phyloP scores from a whole-genome alignment of 2,329 filamentous ascomycete species.

The Botryotinia convoluta region DNA sequence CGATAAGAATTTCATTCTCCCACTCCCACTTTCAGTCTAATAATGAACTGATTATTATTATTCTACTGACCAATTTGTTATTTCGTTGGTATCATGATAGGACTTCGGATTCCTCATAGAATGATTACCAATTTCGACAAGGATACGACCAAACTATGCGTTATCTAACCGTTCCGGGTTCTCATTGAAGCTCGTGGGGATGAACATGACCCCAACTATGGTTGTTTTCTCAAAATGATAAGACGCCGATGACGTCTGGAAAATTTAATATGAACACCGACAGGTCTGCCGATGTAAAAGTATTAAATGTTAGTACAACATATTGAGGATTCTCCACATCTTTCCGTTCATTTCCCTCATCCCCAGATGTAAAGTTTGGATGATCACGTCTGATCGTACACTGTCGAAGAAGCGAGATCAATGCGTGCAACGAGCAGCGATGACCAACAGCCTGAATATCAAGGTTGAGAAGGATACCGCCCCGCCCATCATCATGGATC shows the following conservation, averaged over 20 bases:
- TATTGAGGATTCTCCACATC: neutral
- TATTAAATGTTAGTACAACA: neutral
- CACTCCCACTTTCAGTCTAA: neutral
- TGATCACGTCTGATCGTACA: neutral
- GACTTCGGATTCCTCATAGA: neutral
- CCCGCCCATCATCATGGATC: neutral
- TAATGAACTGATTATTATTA: neutral
- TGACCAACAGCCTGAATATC: neutral
- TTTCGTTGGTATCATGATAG: neutral
- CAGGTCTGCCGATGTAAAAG: neutral
- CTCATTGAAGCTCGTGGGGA: neutral
- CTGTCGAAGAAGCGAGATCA: neutral
- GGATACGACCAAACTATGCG: neutral
- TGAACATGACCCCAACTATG: neutral
- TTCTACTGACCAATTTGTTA: neutral
- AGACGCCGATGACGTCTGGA: neutral
- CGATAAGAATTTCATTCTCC: neutral
- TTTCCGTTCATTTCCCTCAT: neutral
- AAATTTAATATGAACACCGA: neutral
- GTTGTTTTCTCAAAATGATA: neutral
- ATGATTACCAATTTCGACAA: neutral
- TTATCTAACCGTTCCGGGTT: neutral
- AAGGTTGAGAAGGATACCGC: neutral
- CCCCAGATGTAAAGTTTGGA: neutral
- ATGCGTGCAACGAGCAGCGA: neutral